Base-by-base conservation (phyloP, 2,329 filamentous ascomycete species). In the Stachybotrys elegans region DNA sequence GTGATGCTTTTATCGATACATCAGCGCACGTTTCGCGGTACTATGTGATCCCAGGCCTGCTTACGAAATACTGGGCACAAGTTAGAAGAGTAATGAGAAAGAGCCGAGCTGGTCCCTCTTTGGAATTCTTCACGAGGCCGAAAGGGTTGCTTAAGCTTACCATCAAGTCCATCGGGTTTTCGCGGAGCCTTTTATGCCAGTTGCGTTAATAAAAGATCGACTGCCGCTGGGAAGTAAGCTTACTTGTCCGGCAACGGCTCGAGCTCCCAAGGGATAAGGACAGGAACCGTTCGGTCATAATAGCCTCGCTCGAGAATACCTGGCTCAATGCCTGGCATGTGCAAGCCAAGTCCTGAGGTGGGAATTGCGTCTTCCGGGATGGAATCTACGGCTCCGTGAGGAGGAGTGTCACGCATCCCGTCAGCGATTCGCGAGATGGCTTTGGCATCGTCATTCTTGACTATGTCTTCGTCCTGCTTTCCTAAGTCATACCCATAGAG, bases 121-220 rank as follows among this genome's bases (percentile, higher is more conserved):
- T n/a, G n/a, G n/a, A n/a, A n/a, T n/a, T n/a, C n/a, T n/a, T n/a
- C n/a, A n/a, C 9, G 31, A 34, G 19, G 31, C 7, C 31, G 6
- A 34, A 17, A 17, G 31, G 14, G 8, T 14, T 34, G n/a, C 25
- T n/a, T 29, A 34, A 14, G 59, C 66, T 52, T 51, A 71, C 68
- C 52, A 93, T 73, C 48, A 93, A 63, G 56, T 93, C 92, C 79
- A 92, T 92, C 1, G 81, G 84, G 53, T 88, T 91, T 29, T 84
- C 78, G 35, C 39, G 38, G 22, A 51, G 29, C 11, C 46, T 48
- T 25, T n/a, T 21, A 29, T 29, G 11, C n/a, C 42, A 43, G 37
- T 22, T 23, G 20, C 41, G 13, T 27, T 37, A 35, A 38, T 17
- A 23, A 14, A 25, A 4, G 9, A 34, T 34, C 6, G 8, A 9